Evolutionary conservation across 768 basidiomycete genomes (phyloP).

Genomic region (Auricularia auricula-judae): DNA sequence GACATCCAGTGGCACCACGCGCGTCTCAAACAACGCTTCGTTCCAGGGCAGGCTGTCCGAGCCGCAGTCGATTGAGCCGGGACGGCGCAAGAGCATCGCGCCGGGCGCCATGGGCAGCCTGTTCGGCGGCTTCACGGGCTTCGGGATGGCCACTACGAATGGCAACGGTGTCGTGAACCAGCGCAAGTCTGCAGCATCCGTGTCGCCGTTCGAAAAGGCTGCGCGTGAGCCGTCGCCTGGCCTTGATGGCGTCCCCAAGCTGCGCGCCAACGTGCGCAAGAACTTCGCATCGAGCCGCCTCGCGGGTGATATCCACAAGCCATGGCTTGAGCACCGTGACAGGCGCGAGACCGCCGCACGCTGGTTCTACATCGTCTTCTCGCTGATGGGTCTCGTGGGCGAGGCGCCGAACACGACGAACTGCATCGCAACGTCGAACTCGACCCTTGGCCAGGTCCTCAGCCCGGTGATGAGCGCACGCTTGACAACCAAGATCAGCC

Average conservation of each 20-base stretch:
- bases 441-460: constrained; percentile 49
- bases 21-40: too few species aligned
- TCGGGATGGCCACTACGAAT: background rate
- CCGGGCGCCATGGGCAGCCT: background rate
- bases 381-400: background rate
- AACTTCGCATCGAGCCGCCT: background rate
- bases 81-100: background rate
- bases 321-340: background rate
- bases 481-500: constrained; percentile 32
- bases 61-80: background rate
- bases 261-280: background rate
- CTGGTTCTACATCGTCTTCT: background rate
- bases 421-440: constrained; percentile 24
- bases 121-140: background rate
- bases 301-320: background rate
- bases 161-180: background rate
- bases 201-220: background rate
- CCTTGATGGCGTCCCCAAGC: background rate
- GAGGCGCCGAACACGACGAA: constrained; percentile 23
- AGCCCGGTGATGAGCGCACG: constrained; percentile 26
- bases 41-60: background rate
- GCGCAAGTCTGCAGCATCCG: background rate
- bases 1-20: too few species aligned
- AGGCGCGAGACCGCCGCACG: background rate
- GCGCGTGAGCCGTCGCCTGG: background rate